Conservation (phyloP, 306 rosid genomes). For the Alnus rubra region DNA sequence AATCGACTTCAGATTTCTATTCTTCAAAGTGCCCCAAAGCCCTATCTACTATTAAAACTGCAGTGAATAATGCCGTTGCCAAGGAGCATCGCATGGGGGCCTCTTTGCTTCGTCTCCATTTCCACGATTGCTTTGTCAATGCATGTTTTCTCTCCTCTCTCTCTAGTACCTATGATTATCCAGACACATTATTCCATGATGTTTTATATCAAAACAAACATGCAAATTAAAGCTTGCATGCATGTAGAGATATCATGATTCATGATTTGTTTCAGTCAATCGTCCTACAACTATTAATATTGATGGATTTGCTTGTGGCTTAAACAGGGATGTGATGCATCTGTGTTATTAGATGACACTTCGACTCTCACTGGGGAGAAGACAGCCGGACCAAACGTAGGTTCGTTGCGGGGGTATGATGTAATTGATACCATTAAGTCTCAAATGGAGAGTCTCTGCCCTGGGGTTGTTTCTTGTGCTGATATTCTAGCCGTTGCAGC, state of each 20-base stretch:
- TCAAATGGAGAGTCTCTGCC: conserved; percentile 56
- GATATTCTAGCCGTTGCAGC: conserved; percentile 70
- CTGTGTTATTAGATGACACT: conserved; percentile 70
- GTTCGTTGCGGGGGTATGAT: conserved; percentile 67
- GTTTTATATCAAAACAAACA: neutral
- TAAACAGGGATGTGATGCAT: conserved; percentile 78
- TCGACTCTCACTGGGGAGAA: conserved; percentile 64
- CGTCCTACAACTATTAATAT: no score
- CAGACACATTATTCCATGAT: neutral
- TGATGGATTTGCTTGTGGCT: neutral
- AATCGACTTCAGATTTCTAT: conserved; percentile 38
- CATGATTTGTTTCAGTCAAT: neutral
- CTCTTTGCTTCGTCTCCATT: conserved; percentile 68
- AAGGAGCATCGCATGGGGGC: conserved; percentile 75
- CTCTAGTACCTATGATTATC: neutral
- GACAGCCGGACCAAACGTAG: conserved; percentile 55
- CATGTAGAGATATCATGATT: neutral
- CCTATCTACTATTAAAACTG: conserved; percentile 40
- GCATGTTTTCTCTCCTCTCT: conserved; percentile 31
- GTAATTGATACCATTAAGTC: conserved; percentile 62
- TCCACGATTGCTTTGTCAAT: conserved; percentile 62
- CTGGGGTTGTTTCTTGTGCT: conserved; percentile 71
- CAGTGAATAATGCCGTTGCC: conserved; percentile 46
- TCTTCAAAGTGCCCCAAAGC: conserved; percentile 48
- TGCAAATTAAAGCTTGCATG: neutral